A percentile compares a stretch with the other conserved stretches of the same genome.
Evolutionary conservation across 768 basidiomycete genomes (phyloP).

Genomic region (Coprinopsis cinerea): DNA sequence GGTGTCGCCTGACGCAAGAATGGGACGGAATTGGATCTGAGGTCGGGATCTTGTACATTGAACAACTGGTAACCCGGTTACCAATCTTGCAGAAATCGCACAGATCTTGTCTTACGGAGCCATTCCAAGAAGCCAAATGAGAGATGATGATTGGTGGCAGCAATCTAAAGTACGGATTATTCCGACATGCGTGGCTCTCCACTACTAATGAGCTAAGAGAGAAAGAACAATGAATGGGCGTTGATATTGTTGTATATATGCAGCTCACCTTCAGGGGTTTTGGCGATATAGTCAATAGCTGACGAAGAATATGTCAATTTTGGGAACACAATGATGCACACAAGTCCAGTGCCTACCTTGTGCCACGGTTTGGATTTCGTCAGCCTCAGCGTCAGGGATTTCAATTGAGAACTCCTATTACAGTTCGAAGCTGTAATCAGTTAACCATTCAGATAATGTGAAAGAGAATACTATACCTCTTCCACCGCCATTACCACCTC

Average conservation of each 20-base stretch:
- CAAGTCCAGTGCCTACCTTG: conserved; percentile 57
- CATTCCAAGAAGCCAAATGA: conserved; percentile 22
- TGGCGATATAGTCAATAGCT: conserved; percentile 95
- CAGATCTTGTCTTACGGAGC: conserved; percentile 12
- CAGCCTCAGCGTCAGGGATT: conserved; percentile 96
- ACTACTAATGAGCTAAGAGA: conserved; percentile 43
- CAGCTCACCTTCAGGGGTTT: conserved; percentile 77
- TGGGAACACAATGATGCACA: conserved; percentile 8
- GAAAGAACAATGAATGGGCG: conserved; percentile 17
- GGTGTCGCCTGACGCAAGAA: background rate
- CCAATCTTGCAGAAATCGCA: conserved; percentile 17
- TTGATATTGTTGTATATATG: conserved; percentile 12
- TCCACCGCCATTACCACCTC: conserved; percentile 99
- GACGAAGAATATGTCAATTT: conserved; percentile 15
- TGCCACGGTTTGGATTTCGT: conserved; percentile 85
- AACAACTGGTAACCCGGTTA: conserved; percentile 17
- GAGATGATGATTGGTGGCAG: conserved; percentile 30
- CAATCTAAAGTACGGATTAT: conserved; percentile 33
- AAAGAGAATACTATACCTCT: conserved; percentile 46
- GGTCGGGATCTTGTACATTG: conserved; percentile 5
- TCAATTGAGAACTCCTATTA: conserved; percentile 91
- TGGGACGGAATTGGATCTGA: conserved; percentile 9
- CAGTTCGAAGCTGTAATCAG: background rate
- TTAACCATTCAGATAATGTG: background rate
- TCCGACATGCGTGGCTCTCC: conserved; percentile 24